Conservation (phyloP, 2,329 filamentous ascomycete genomes). For the Trichoderma sp. region DNA sequence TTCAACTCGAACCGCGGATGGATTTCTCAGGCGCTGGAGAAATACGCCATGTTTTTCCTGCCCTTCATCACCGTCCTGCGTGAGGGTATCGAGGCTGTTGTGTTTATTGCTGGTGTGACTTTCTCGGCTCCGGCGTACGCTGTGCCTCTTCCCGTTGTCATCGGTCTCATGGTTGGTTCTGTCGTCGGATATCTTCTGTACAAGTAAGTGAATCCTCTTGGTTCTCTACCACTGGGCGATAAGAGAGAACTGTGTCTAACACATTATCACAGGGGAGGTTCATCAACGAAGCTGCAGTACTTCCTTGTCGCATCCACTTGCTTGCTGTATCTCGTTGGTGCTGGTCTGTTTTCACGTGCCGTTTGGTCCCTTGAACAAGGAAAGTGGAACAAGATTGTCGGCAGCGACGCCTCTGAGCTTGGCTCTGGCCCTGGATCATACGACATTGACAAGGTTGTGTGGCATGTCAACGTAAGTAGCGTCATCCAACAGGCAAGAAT, state of each 20-base stretch:
- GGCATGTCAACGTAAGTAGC: constrained; percentile 72
- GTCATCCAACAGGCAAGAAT: background rate
- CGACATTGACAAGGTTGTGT: constrained; percentile 73
- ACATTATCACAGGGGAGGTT: constrained; percentile 38
- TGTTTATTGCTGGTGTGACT: constrained; percentile 83
- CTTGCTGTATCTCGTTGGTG: constrained; percentile 79
- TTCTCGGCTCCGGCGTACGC: constrained; percentile 71
- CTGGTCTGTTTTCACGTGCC: constrained; percentile 74
- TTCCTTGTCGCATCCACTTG: constrained; percentile 83
- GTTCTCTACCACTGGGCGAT: background rate
- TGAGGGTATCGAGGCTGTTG: constrained; percentile 81
- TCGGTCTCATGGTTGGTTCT: constrained; percentile 66
- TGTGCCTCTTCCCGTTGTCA: constrained; percentile 74
- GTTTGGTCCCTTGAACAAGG: constrained; percentile 74
- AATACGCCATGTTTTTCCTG: constrained; percentile 81
- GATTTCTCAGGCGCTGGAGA: constrained; percentile 66
- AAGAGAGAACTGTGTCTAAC: background rate
- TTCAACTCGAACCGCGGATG: constrained; percentile 44
- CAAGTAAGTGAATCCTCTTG: constrained; percentile 50
- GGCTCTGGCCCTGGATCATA: constrained; percentile 69
- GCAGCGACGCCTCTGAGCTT: constrained; percentile 53
- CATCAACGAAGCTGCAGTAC: constrained; percentile 54
- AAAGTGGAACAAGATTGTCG: constrained; percentile 63
- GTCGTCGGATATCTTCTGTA: constrained; percentile 74
- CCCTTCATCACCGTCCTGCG: constrained; percentile 86